Evolutionary conservation across 2,329 filamentous ascomycete species (phyloP), one percentile per base, ranked within the genome.

Genomic region (Fusarium duplospermum): DNA sequence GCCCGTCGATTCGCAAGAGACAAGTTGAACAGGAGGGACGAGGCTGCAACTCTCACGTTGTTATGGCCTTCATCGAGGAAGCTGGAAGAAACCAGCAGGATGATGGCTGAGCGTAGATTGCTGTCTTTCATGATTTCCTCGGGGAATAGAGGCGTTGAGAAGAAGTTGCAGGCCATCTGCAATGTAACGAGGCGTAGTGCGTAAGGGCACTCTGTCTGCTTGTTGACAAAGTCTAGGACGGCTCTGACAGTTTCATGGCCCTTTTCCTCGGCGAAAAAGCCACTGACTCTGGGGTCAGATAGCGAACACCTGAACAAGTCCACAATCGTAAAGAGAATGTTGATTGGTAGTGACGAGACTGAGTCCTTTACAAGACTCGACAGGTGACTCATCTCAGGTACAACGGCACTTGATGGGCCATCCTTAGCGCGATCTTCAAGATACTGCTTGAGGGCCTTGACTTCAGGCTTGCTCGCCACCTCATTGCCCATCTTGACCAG

Each of bases 131-230:
- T 84, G 10, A 95, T 86, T 70, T 92, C 88, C 3, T 90, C 87
- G 1, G 91, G 86, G 77, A 93, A 97, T 0, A 97, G 86, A 0
- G 90, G 88, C 1, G 92, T 92, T 0, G 90, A 92, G 84, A 97
- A 98, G 47, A 97, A 86, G 78, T 98, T 98, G 83, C 94, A 97
- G 2, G 90, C 88, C 78, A 96, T 88, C 76, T 98, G 95, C 24
- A 97, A 84, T 1, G 94, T 93, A 18, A 97, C 94, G 2, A 98
- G 90, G 16, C 94, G 92, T 2, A 97, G 87, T 6, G 93, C 92
- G 80, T 98, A 98, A 0, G 94, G 94, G 45, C 91, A 93, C 1
- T 85, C 82, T 10, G 84, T 79, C 35, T 89, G 86, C 7, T 84
- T 81, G 72, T 89, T 91, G 52, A 94, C 89, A 40, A 89, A 84